Base-by-base conservation (phyloP, 2,329 filamentous ascomycete genomes). In the Fusarium nanum region DNA sequence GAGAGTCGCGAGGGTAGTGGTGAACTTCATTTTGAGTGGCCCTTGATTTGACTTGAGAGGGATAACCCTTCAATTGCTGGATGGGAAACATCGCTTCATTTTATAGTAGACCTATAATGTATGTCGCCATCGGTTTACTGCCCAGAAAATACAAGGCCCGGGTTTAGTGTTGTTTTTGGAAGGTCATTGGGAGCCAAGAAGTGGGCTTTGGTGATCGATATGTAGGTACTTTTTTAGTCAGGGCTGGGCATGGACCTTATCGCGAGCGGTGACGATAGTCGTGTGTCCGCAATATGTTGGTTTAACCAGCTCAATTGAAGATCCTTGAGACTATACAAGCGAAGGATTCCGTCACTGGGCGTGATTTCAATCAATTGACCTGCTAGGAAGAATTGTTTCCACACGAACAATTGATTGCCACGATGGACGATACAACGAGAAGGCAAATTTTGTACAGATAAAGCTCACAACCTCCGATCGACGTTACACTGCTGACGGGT, bases 101-200 rank as follows among this genome's bases (percentile, higher is more conserved):
- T n/a, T n/a, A n/a, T n/a, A n/a, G n/a, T n/a, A n/a, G n/a, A n/a
- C n/a, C n/a, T n/a, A n/a, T n/a, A n/a, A n/a, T n/a, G n/a, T n/a
- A n/a, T 25, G 27, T 32, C 14, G 30, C 30, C 30, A 32, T 32
- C 30, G 30, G 30, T 40, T 23, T 0, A 11, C 22, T 41, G 60
- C 60, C 57, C 25, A 63, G 57, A 46, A 23, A 32, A 45, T 20
- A 40, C 40, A 56, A 54, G 57, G 9, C 23, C 34, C 64, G 68
- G 60, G 37, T 37, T 46, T 46, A 25, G 16, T 46, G 28, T 71
- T 63, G 32, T 20, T 64, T 71, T n/a, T 18, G 67, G 68, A 70
- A 70, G 68, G 68, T 70, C 58, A 45, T 52, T 45, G 18, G 8
- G 20, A 40, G 41, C 48, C 56, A 70, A 57, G 57, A 20, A 22